Conservation (phyloP, 768 basidiomycete genomes). For the Trametes meyenii region DNA sequence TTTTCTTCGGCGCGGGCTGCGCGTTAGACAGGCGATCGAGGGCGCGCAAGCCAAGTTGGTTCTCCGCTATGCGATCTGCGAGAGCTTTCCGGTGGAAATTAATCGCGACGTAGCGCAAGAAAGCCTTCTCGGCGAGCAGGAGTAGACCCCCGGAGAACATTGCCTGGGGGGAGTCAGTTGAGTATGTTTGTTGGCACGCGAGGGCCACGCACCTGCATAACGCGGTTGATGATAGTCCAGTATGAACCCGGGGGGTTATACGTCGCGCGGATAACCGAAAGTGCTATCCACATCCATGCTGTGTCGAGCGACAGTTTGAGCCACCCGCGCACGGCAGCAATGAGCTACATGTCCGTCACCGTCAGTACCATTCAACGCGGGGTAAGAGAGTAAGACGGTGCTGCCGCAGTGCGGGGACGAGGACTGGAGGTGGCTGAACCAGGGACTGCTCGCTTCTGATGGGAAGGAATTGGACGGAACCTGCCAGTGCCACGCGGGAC, state of each 20-base stretch:
- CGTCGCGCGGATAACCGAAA: slow-evolving; percentile 61
- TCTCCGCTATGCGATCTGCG: slow-evolving; percentile 72
- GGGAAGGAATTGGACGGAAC: background rate
- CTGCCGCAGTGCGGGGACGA: too few relatives aligned
- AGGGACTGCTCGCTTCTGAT: too few relatives aligned
- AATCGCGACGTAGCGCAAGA: slow-evolving; percentile 77
- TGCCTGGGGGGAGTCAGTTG: slow-evolving; percentile 41
- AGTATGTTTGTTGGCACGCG: slow-evolving; percentile 28
- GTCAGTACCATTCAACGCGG: background rate
- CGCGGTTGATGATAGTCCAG: slow-evolving; percentile 69
- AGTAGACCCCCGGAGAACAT: slow-evolving; percentile 48
- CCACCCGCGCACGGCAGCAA: slow-evolving; percentile 70
- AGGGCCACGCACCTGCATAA: slow-evolving; percentile 58
- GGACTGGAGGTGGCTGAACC: too few relatives aligned
- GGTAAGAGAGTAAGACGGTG: too few relatives aligned
- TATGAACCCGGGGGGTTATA: slow-evolving; percentile 65
- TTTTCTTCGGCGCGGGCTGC: slow-evolving; percentile 47
- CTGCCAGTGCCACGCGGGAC: too few relatives aligned
- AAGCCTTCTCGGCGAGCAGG: slow-evolving; percentile 57
- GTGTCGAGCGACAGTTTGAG: slow-evolving; percentile 69
- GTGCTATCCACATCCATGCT: slow-evolving; percentile 73
- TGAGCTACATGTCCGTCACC: slow-evolving; percentile 45
- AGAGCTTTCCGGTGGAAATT: slow-evolving; percentile 79
- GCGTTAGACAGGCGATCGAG: slow-evolving; percentile 74
- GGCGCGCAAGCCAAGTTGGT: slow-evolving; percentile 67